phyloP scores from a whole-genome alignment of 768 basidiomycete genomes.

The Termitomyces sp. region DNA sequence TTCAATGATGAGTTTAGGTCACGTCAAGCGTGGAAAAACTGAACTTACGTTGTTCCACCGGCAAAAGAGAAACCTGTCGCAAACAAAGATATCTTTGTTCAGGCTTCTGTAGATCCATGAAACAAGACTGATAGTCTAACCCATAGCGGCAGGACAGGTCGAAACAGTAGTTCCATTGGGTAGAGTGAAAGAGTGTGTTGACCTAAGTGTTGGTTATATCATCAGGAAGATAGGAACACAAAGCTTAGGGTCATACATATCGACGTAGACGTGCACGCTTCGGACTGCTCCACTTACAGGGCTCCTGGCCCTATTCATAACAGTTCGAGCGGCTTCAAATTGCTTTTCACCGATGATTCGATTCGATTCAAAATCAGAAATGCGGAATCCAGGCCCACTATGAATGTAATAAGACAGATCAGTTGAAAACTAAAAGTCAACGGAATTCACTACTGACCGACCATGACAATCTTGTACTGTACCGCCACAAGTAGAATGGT shows the following conservation, averaged over 20 bases:
- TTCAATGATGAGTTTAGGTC: background rate
- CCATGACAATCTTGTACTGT: conserved; percentile 65
- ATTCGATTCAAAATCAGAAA: conserved; percentile 74
- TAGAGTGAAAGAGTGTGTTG: conserved; percentile 56
- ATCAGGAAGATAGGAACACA: conserved; percentile 1
- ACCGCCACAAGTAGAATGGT: conserved; percentile 72
- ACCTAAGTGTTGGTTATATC: conserved; percentile 30
- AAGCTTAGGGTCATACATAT: conserved; percentile 46
- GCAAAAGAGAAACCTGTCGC: conserved; percentile 64
- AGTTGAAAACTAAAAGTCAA: background rate
- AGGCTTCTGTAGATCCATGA: background rate
- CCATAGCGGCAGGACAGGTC: conserved; percentile 78
- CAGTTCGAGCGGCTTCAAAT: conserved; percentile 58
- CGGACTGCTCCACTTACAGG: conserved; percentile 55
- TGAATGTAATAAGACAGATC: background rate
- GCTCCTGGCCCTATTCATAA: conserved; percentile 49
- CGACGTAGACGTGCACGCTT: conserved; percentile 64
- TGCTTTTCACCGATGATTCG: conserved; percentile 65
- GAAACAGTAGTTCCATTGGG: conserved; percentile 60
- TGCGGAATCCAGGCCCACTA: conserved; percentile 71
- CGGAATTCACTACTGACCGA: conserved; percentile 31
- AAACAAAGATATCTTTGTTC: conserved; percentile 4
- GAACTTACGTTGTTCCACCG: conserved; percentile 69
- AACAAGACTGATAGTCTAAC: conserved; percentile 27
- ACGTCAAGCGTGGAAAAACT: background rate